Conservation (phyloP, 2,329 filamentous ascomycete genomes). For the Neocatenulostroma microsporum region DNA sequence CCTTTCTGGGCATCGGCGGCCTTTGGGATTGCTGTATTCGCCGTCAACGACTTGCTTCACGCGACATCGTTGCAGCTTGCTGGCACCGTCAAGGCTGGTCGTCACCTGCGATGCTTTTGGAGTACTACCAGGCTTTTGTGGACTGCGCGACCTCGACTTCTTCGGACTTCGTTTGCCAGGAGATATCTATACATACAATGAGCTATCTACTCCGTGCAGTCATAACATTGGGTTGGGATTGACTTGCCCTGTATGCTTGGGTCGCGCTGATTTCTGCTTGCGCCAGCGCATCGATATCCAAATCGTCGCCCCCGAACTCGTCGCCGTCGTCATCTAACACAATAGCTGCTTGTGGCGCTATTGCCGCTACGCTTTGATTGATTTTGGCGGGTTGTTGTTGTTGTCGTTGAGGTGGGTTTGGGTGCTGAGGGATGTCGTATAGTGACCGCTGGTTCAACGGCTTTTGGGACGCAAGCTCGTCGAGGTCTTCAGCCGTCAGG, state of each 20-base stretch:
- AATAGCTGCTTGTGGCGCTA: not conserved
- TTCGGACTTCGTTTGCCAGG: constrained; percentile 16
- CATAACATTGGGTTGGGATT: constrained; percentile 11
- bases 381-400: not conserved
- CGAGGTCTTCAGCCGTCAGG: constrained; percentile 50
- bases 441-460: constrained; percentile 25
- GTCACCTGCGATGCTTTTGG: constrained; percentile 1
- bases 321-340: constrained; percentile 44
- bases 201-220: constrained; percentile 26
- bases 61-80: constrained; percentile 54
- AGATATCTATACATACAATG: constrained; percentile 25
- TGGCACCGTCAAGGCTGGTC: constrained; percentile 1
- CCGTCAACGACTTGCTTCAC: constrained; percentile 65
- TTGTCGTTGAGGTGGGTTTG: constrained; percentile 15
- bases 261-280: constrained; percentile 66
- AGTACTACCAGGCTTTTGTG: constrained; percentile 10
- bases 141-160: constrained; percentile 10
- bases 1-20: constrained; percentile 53
- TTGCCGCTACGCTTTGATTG: not conserved
- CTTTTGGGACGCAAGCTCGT: constrained; percentile 45
- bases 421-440: constrained; percentile 41
- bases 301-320: constrained; percentile 62
- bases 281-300: constrained; percentile 63
- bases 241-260: constrained; percentile 49
- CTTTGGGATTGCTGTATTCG: constrained; percentile 57